phyloP scores from a whole-genome alignment of 768 basidiomycete genomes.

The Cubamyces lactineus region DNA sequence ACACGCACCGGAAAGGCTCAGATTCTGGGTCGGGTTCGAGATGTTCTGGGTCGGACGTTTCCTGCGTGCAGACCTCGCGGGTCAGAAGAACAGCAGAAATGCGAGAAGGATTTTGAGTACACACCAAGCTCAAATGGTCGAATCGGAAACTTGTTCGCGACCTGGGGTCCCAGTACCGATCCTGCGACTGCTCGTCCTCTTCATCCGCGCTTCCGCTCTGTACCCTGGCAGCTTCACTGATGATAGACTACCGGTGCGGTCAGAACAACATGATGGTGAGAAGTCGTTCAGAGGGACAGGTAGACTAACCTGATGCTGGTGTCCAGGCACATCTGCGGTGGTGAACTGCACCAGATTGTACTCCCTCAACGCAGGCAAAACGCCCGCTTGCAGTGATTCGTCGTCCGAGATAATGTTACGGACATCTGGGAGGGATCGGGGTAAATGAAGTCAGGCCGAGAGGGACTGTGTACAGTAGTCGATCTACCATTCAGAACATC shows the following conservation, averaged over 20 bases:
- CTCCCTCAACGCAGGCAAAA: slow-evolving; percentile 75
- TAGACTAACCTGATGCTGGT: slow-evolving; percentile 69
- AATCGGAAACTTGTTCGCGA: slow-evolving; percentile 79
- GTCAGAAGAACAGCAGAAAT: no score
- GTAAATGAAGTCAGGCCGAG: slow-evolving; percentile 9
- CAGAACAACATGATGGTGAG: background rate
- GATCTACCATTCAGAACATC: slow-evolving; percentile 86
- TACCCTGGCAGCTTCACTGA: slow-evolving; percentile 72
- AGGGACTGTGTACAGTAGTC: slow-evolving; percentile 8
- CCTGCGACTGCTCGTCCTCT: slow-evolving; percentile 48
- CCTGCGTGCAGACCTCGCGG: slow-evolving; percentile 54
- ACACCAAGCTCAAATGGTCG: slow-evolving; percentile 82
- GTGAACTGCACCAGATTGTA: slow-evolving; percentile 92
- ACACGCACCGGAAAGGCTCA: slow-evolving; percentile 75
- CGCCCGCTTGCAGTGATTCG: slow-evolving; percentile 73
- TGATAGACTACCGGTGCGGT: slow-evolving; percentile 61
- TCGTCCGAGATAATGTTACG: slow-evolving; percentile 90
- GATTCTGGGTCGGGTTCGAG: slow-evolving; percentile 63
- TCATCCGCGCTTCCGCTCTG: slow-evolving; percentile 22
- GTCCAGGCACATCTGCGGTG: slow-evolving; percentile 80
- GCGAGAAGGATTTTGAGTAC: no score
- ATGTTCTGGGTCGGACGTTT: slow-evolving; percentile 72
- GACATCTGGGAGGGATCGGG: slow-evolving; percentile 60
- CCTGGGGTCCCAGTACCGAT: slow-evolving; percentile 84
- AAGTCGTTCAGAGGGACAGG: background rate